Evolutionary conservation across 1,284 basidiomycete species (phyloP).

Genomic region (Malassezia japonica): DNA sequence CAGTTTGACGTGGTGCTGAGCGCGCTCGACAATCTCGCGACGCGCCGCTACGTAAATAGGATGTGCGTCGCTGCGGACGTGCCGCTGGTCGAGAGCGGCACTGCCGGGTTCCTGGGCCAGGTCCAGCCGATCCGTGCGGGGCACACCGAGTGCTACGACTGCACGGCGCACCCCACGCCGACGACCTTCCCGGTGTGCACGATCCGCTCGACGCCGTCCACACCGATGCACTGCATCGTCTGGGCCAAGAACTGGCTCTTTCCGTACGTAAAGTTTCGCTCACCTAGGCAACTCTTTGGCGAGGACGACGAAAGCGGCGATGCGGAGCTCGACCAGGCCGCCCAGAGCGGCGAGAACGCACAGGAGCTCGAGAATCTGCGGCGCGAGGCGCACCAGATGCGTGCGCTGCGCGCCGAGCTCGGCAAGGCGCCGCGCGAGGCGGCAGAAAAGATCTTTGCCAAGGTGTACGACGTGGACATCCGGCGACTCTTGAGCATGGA

Average conservation of each 20-base stretch:
- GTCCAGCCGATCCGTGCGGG: slow-evolving; percentile 53
- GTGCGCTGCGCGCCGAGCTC: slow-evolving; percentile 58
- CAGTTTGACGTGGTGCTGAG: slow-evolving; percentile 87
- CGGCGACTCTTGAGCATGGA: slow-evolving; percentile 79
- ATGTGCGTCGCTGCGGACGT: slow-evolving; percentile 88
- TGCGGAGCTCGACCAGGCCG: slow-evolving; percentile 71
- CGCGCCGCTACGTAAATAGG: slow-evolving; percentile 60
- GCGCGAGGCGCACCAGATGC: slow-evolving; percentile 80
- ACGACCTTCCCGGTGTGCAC: slow-evolving; percentile 97
- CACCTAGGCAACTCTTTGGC: slow-evolving; percentile 65
- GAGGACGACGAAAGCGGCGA: slow-evolving; percentile 67
- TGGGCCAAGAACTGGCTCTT: slow-evolving; percentile 99
- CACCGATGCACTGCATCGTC: slow-evolving; percentile 96
- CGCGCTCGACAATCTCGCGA: slow-evolving; percentile 73
- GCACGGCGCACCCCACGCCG: slow-evolving; percentile 63
- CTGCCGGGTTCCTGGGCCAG: slow-evolving; percentile 82
- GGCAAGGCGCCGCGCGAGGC: slow-evolving; percentile 53
- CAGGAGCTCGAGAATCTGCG: slow-evolving; percentile 81
- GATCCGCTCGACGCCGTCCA: slow-evolving; percentile 90
- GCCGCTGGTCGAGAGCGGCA: slow-evolving; percentile 90
- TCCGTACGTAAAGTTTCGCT: slow-evolving; percentile 35
- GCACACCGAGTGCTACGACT: slow-evolving; percentile 43
- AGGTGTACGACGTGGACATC: slow-evolving; percentile 84
- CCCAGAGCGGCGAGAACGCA: slow-evolving; percentile 76
- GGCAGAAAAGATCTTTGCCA: slow-evolving; percentile 69